Evolutionary conservation across 1,284 basidiomycete genomes (phyloP).

Genomic region (Marasmius tenuissimus): DNA sequence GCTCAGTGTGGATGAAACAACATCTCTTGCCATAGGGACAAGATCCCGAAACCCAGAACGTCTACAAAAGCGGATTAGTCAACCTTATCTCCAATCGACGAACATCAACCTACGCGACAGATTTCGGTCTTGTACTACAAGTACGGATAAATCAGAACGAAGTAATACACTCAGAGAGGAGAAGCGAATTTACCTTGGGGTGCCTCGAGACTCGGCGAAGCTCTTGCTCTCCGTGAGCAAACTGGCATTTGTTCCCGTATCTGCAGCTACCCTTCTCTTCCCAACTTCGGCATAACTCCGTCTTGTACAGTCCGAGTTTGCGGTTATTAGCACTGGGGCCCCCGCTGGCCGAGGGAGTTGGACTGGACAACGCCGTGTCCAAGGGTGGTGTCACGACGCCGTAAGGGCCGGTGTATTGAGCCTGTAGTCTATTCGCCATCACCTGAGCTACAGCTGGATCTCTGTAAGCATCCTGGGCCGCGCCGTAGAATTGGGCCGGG

Average conservation of each 20-base stretch:
- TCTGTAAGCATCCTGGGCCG: conserved; percentile 54
- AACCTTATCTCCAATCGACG: conserved; percentile 7
- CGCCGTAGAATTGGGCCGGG: conserved; percentile 65
- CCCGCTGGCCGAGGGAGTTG: conserved; percentile 35
- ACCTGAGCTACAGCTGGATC: conserved; percentile 53
- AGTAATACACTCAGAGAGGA: conserved; percentile 5
- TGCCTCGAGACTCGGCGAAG: conserved; percentile 79
- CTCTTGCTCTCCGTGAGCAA: conserved; percentile 88
- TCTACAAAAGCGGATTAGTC: conserved; percentile 40
- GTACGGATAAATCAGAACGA: conserved; percentile 17
- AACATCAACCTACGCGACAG: conserved; percentile 63
- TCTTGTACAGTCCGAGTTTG: conserved; percentile 89
- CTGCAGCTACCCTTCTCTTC: conserved; percentile 90
- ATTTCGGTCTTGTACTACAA: conserved; percentile 88
- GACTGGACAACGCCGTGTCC: conserved; percentile 38
- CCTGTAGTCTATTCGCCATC: conserved; percentile 55
- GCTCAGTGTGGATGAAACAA: conserved; percentile 88
- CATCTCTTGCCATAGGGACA: conserved; percentile 89
- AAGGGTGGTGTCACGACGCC: conserved; percentile 40
- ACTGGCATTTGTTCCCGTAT: conserved; percentile 86
- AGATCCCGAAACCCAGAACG: conserved; percentile 89
- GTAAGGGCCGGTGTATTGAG: conserved; percentile 62
- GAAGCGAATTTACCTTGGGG: conserved; percentile 65
- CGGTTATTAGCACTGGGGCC: conserved; percentile 87
- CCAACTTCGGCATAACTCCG: conserved; percentile 90